Evolutionary conservation across 306 rosid species (phyloP).

Genomic region (Inga laurina): DNA sequence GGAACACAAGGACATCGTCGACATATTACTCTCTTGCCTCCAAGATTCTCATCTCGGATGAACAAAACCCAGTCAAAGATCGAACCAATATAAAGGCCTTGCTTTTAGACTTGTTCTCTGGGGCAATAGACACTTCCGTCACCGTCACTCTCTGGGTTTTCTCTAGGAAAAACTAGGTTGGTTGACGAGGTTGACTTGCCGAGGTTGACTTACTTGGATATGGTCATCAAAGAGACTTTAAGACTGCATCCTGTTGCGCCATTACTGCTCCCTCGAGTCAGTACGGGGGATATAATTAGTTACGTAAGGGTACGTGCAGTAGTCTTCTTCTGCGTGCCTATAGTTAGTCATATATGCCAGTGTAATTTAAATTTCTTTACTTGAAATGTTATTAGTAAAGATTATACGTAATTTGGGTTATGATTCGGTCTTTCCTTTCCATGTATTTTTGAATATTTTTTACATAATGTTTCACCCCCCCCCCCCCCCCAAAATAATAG

Average conservation of each 20-base stretch:
- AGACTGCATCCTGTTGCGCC: not conserved
- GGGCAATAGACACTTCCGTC: conserved; percentile 29
- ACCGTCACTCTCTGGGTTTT: conserved; percentile 18
- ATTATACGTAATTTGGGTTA: no score
- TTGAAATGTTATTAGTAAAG: no score
- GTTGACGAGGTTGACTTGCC: not conserved
- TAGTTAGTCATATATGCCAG: no score
- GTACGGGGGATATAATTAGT: not conserved
- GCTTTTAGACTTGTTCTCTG: conserved; percentile 35
- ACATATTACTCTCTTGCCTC: conserved; percentile 34
- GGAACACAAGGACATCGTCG: conserved; percentile 28
- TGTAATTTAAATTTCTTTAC: no score
- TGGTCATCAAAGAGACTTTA: not conserved
- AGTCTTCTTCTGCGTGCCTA: no score
- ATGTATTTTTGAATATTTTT: no score
- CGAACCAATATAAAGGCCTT: conserved; percentile 47
- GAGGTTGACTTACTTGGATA: not conserved
- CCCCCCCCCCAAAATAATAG: no score
- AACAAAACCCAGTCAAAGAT: conserved; percentile 15
- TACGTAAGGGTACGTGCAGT: no score
- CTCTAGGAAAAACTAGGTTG: not conserved
- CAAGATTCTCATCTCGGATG: conserved; percentile 29
- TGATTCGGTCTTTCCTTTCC: no score
- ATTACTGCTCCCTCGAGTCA: not conserved
- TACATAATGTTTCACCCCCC: no score